These are phyloP conservation scores for Colletotrichum ledebouriae DNA, from an alignment of 2,329 filamentous ascomycete genomes.

Conservation along the genomic window DNA sequence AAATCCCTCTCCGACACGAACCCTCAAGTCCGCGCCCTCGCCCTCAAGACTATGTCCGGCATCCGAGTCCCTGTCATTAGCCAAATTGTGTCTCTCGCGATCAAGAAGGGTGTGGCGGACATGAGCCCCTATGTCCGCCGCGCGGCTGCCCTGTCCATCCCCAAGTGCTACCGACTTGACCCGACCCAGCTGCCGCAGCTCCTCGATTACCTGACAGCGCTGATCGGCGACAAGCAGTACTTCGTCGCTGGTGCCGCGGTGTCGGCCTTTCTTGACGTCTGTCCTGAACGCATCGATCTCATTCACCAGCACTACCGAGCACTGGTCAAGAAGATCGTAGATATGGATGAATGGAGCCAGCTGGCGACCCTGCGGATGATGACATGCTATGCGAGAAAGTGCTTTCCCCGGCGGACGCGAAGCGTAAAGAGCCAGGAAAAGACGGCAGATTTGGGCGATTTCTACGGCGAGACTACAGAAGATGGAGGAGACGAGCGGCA, in stretches of 20 bases:
- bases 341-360: constrained; percentile 99
- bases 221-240: constrained; percentile 93
- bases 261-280: constrained; percentile 88
- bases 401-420: constrained; percentile 81
- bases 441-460: constrained; percentile 71
- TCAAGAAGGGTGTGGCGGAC: constrained; percentile 92
- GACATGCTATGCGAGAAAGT: constrained; percentile 86
- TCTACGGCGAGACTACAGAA: constrained; percentile 79
- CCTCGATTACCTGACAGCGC: constrained; percentile 80
- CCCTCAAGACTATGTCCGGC: constrained; percentile 95
- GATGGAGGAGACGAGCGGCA: constrained; percentile 62
- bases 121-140: constrained; percentile 96
- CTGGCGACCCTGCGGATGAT: constrained; percentile 85
- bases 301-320: constrained; percentile 91
- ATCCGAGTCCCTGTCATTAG: constrained; percentile 98
- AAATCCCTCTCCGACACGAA: constrained; percentile 95
- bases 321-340: constrained; percentile 89
- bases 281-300: constrained; percentile 87
- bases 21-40: constrained; percentile 90
- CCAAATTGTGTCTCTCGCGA: constrained; percentile 95
- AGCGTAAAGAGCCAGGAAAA: constrained; percentile 61
- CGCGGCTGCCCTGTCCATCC: constrained; percentile 91
- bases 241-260: constrained; percentile 97
- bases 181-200: constrained; percentile 87
- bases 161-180: constrained; percentile 94